Base-by-base conservation (phyloP, 352 stramenopile species). In the Hyaloperonospora arabidopsidis region DNA sequence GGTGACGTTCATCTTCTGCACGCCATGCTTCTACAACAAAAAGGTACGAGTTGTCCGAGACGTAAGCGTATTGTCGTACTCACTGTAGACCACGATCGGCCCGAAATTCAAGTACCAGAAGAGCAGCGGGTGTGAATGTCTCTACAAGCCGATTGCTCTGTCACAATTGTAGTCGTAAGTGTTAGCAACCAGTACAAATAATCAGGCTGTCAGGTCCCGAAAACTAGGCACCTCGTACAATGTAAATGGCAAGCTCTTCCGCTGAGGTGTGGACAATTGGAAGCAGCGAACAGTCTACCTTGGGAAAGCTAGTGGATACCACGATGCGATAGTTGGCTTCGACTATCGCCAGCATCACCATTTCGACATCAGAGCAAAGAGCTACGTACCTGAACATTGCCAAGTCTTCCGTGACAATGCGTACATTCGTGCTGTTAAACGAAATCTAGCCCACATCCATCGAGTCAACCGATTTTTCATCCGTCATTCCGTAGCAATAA, bases 251-350 rank as follows among this genome's bases (percentile, higher is more conserved):
- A 38, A 98, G 76, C 64, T 99, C 95, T 74, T 99, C 96, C 0
- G 91, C 89, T 5, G 95, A 98, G 21, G 95, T 98, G 78, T 99
- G 96, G 19, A 97, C 77, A 41, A 99, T 97, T 14, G 96, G 96
- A 22, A 99, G 68, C 54, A 98, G 67, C 39, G 89, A 92, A 75
- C 95, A 98, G 61, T 99, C 96, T 22, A 73, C 61, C 59, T 87
- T 87, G 0, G 96, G 96, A 63, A 99, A 97, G 55, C 85, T 93
- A 46, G 12, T 49, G 25, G 2, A 52, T 32, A 1, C 41, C 38
- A n/a, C n/a, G 14, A 8, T 22, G 43, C 4, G 52, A 21, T 25
- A 39, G n/a, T 17, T 25, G 28, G 17, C 23, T 49, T 50, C 7
- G 14, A n/a, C 23, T 2, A 15, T 5, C 49, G 1, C 32, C 8